Evolutionary conservation across 2,329 filamentous ascomycete species (phyloP), one percentile per base, ranked within the genome.

Genomic region (Talaromyces sp.): DNA sequence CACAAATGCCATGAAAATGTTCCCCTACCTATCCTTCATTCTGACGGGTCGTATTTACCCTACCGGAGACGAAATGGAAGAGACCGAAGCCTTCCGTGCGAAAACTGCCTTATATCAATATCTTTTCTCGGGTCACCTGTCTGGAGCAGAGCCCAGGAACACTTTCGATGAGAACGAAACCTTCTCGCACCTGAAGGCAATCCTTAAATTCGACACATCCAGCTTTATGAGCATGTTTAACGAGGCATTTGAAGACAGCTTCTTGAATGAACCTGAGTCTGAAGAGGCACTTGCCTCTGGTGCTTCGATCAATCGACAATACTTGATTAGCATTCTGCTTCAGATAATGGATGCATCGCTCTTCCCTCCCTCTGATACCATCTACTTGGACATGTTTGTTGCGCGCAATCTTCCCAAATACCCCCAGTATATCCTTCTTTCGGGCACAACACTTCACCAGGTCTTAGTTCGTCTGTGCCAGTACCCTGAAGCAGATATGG

Each of bases 381-480:
- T 99, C 51, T 99, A 96, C 71, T 82, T 99, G 40, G 91, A 99
- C 73, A 99, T 99, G 91, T 99, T 99, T 67, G 89, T 99, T 68
- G 93, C 94, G 16, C 86, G 94, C 51, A 99, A 96, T 68, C 77
- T 99, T 45, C 90, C 95, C 3, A 99, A 99, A 70, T 99, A 96
- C 66, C 91, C 92, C 1, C 93, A 97, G 69, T 97, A 97, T 66
- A 86, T 99, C 46, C 82, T 97, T 10, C 84, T 99, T 42, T 89
- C 93, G 0, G 94, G 92, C 16, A 91, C 90, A 2, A 88, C 89
- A 1, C 80, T 99, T 1, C 90, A 91, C 54, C 86, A 86, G 54
- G 87, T 97, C 9, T 80, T 99, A 22, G 80, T 85, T 33, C 88
- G 91, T 2, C 80, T 99, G 4, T 99, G 94, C 76, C 84, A 87